A percentile compares a stretch with the other conserved stretches of the same genome.
These are phyloP conservation scores for Saccharomycopsis fodiens DNA, from an alignment of 805 yeast genomes.

Conservation along the genomic window DNA sequence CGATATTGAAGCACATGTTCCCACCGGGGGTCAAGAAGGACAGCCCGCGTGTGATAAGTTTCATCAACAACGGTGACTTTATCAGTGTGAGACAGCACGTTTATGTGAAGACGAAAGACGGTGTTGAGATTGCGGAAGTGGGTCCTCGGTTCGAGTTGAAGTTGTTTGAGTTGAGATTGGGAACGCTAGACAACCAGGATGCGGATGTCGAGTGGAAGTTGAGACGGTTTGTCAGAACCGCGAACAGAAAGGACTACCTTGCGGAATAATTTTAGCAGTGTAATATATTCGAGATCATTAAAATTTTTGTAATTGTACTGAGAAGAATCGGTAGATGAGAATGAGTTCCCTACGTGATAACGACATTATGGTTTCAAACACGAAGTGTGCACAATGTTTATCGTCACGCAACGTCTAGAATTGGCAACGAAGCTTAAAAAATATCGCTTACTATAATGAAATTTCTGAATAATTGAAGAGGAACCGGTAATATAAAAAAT, in stretches of 20 bases:
- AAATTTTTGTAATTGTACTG: no score
- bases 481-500: no score
- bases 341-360: no score
- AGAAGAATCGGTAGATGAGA: no score
- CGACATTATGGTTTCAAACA: no score
- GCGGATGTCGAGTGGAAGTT: constrained; percentile 98
- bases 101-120: constrained; percentile 80
- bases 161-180: constrained; percentile 77
- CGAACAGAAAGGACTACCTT: constrained; percentile 89
- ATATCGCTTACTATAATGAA: no score
- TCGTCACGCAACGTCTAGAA: no score
- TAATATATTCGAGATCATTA: no score
- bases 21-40: constrained; percentile 96
- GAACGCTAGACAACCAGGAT: constrained; percentile 90
- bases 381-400: no score
- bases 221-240: constrained; percentile 90
- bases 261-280: constrained; percentile 4
- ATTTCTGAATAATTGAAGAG: no score
- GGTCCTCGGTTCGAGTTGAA: constrained; percentile 99
- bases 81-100: constrained; percentile 94
- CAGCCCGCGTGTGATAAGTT: constrained; percentile 85
- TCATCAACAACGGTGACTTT: constrained; percentile 84
- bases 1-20: constrained; percentile 77
- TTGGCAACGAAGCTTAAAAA: no score
- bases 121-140: constrained; percentile 88